Base-by-base conservation (phyloP, 805 yeast species). In the Torulaspora quercuum region DNA sequence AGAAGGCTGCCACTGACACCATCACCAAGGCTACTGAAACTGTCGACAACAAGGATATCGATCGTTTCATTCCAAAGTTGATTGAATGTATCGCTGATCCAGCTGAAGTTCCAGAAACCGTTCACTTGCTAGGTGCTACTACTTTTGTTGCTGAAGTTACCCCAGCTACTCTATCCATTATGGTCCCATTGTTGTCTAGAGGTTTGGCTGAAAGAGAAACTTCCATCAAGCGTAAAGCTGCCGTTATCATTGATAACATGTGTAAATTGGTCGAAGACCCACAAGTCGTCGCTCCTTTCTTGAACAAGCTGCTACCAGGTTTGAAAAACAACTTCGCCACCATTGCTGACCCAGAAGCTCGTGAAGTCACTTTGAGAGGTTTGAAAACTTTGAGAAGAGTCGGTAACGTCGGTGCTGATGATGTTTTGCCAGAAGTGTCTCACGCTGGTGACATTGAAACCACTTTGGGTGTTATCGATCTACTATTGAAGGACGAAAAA, bases 161-260 rank as follows among this genome's bases (percentile, higher is more conserved):
- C 70, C 89, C 94, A 74, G 97, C 97, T 61, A 94, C 98, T 61
- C 79, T 92, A 64, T 89, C 98, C 68, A 90, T 92, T 75, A 92
- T 92, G 98, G 96, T 88, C 55, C 98, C 98, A 67, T 79, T 92
- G 67, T 80, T 92, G 69, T 80, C 95, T 58, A 90, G 98, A 84
- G 98, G 98, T 90, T 80, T 92, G 68, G 94, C 95, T 64, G 98
- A 92, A 79, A 92, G 98, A 80, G 98, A 92, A 65, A 92, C 99
- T 57, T 77, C 97, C 59, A 92, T 92, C 79, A 92, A 92, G 85
- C 89, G 99, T 80, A 92, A 92, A 79, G 83, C 97, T 64, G 98
- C 98, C 58, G 98, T 92, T 68, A 92, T 92, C 72, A 84, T 90
- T 63, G 99, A 92, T 72, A 92, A 92, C 95, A 92, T 92, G 99